These are phyloP conservation scores for Apophysomyces variabilis DNA, from an alignment of 371 early-diverging fungal species.

Conservation along the genomic window DNA sequence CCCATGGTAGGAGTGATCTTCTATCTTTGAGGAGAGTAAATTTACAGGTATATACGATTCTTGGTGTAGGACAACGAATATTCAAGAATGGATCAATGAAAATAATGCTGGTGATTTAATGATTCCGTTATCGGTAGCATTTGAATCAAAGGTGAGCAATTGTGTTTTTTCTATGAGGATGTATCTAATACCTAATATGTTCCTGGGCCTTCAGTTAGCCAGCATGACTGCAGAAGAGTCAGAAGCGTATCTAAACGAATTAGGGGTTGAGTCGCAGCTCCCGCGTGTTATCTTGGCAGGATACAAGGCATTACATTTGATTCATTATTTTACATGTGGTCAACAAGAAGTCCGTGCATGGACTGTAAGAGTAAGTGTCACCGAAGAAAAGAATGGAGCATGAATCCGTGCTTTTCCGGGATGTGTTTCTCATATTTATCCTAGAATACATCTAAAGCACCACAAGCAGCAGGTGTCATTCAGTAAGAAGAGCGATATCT, in stretches of 20 bases:
- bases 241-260: slow-evolving; percentile 38
- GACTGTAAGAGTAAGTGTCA: slow-evolving; percentile 63
- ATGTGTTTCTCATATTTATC: background rate
- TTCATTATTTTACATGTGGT: slow-evolving; percentile 93
- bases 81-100: slow-evolving; percentile 89
- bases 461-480: slow-evolving; percentile 93
- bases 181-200: slow-evolving; percentile 6
- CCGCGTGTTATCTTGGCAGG: slow-evolving; percentile 86
- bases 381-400: background rate
- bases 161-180: background rate
- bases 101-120: slow-evolving; percentile 84
- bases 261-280: slow-evolving; percentile 55
- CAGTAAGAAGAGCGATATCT: slow-evolving; percentile 39
- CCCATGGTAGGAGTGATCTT: slow-evolving; percentile 50
- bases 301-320: slow-evolving; percentile 84
- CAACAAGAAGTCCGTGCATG: slow-evolving; percentile 86
- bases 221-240: slow-evolving; percentile 50
- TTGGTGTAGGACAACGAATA: slow-evolving; percentile 50
- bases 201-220: slow-evolving; percentile 33
- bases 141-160: slow-evolving; percentile 61
- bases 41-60: too few relatives aligned
- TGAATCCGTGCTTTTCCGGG: background rate
- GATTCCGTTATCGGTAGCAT: slow-evolving; percentile 86
- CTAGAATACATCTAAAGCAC: slow-evolving; percentile 80
- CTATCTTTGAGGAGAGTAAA: too few relatives aligned